Conservation (phyloP, 768 basidiomycete genomes). For the Termitomyces sp. region DNA sequence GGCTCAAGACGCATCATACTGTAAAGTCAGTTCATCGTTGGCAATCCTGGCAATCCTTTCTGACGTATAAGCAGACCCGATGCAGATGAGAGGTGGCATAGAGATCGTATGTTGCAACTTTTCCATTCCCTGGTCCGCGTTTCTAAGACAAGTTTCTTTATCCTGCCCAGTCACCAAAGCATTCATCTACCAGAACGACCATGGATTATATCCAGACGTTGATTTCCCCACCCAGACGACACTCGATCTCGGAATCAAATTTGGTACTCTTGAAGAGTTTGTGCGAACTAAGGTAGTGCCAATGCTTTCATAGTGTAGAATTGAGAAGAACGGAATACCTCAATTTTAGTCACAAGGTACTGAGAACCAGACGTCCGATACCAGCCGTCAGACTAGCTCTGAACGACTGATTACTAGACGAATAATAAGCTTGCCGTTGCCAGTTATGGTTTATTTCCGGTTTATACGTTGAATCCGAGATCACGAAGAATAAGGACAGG, state of each 20-base stretch:
- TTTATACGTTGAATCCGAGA: no score
- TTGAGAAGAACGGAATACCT: neutral
- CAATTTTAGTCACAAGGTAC: neutral
- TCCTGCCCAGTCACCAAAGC: conserved; percentile 7
- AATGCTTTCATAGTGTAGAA: neutral
- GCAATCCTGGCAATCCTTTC: neutral
- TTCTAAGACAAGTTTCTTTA: neutral
- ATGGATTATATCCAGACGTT: conserved; percentile 8
- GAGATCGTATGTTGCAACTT: conserved; percentile 3
- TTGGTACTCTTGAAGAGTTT: conserved; percentile 13
- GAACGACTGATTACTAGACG: no score
- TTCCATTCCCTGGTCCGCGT: neutral
- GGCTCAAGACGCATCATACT: conserved; percentile 8
- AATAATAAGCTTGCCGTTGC: no score
- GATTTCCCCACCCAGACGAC: conserved; percentile 3
- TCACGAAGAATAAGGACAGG: no score
- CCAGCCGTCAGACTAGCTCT: no score
- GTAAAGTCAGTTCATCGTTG: conserved; percentile 3
- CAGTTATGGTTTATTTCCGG: no score
- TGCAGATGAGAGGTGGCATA: conserved; percentile 8
- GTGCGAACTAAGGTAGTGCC: conserved; percentile 7
- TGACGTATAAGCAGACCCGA: conserved; percentile 3
- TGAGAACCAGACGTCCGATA: no score
- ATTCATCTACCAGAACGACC: conserved; percentile 12
- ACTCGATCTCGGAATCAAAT: conserved; percentile 7